Base-by-base conservation (phyloP, 495 filamentous ascomycete species). In the Penicillium taxi region DNA sequence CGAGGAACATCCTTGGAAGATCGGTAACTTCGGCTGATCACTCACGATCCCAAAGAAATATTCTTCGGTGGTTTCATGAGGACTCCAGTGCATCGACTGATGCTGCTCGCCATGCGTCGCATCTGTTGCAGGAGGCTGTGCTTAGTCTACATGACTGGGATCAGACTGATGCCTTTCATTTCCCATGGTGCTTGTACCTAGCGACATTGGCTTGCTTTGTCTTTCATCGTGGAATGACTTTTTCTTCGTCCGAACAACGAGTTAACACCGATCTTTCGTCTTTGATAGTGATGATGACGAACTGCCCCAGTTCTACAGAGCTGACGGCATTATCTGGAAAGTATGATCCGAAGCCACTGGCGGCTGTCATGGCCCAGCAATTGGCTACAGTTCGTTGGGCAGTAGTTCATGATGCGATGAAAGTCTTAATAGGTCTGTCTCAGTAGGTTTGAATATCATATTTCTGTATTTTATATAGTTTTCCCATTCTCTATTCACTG, bases 111-210 rank as follows among this genome's bases (percentile, higher is more conserved):
- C 73, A 76, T 37, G 69, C 73, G 0, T 64, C 70, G 3, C 36
- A 32, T 18, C 44, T 77, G 5, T 50, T 77, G 5, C 62, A 66
- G 12, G 63, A 61, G 25, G 66, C 69, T 2, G 61, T 73, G 5
- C 39, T 59, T 15, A 65, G 63, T 32, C 56, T 73, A 9, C 58
- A 66, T 23, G 62, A 75, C 26, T 72, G 65, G 54, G 69, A 73
- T 18, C 60, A 61, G 9, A 67, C 64, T 9, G 62, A 71, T 40
- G 55, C 67, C 5, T 75, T 75, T 40, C 72, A 75, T 47, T 72
- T 71, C 31, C 70, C 72, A 0, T 76, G 73, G 74, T 69, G 69
- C 41, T 46, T 75, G 21, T 78, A 78, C 43, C 50, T 77, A 16
- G 69, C 67, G 4, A 74, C 73, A 2, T 37, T 76, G 26, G 61